phyloP scores from a whole-genome alignment of 768 basidiomycete species.

The Collybiopsis luxurians region DNA sequence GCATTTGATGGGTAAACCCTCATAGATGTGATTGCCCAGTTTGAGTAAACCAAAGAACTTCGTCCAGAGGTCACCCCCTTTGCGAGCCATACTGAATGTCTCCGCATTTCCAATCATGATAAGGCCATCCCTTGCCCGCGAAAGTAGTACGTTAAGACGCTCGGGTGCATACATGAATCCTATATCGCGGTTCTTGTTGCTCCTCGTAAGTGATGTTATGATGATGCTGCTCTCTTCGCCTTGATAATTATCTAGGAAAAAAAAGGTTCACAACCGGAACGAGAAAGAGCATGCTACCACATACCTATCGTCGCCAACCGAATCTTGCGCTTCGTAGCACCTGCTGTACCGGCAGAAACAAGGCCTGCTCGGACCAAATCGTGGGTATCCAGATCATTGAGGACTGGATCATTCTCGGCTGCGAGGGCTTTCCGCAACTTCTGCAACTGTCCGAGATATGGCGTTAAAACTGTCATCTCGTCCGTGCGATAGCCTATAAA shows the following conservation, averaged over 20 bases:
- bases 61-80: conserved; percentile 51
- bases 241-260: conserved; percentile 69
- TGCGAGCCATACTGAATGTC: conserved; percentile 53
- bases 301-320: conserved; percentile 68
- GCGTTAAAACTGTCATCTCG: conserved; percentile 62
- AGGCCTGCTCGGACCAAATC: conserved; percentile 61
- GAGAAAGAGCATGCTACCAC: no score
- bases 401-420: conserved; percentile 51
- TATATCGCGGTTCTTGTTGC: conserved; percentile 53
- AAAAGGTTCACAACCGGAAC: no score
- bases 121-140: conserved; percentile 62
- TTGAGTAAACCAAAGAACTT: conserved; percentile 45
- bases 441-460: conserved; percentile 64
- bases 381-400: conserved; percentile 60
- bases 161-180: conserved; percentile 74
- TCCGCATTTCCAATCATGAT: conserved; percentile 64
- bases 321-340: conserved; percentile 41
- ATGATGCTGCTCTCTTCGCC: conserved; percentile 75
- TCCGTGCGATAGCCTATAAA: conserved; percentile 48
- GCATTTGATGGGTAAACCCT: conserved; percentile 60
- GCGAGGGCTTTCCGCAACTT: conserved; percentile 43
- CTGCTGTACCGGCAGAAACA: conserved; percentile 35
- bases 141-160: conserved; percentile 68
- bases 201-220: conserved; percentile 57
- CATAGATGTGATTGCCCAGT: conserved; percentile 43